A percentile compares a stretch with the other conserved stretches of the same genome.
phyloP scores from a whole-genome alignment of 1,139 yeast species.

The Meyerozyma guilliermondii region DNA sequence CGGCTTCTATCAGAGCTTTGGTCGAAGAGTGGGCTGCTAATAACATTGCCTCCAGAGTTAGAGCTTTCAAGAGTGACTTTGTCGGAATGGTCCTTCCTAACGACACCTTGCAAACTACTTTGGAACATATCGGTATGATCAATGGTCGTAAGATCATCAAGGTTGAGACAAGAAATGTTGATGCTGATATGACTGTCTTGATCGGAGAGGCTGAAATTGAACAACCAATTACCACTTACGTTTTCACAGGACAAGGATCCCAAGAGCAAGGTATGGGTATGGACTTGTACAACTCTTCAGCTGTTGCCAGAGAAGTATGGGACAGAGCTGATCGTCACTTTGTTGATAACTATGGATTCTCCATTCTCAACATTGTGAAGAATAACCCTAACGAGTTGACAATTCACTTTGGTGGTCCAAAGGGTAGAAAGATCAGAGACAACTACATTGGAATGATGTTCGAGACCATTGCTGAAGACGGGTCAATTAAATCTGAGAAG shows the following conservation, averaged over 20 bases:
- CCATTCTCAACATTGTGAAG: constrained; percentile 89
- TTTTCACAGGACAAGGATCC: constrained; percentile 99
- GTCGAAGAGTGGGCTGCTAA: constrained; percentile 99
- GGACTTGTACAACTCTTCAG: constrained; percentile 90
- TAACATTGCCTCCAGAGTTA: constrained; percentile 90
- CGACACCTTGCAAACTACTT: constrained; percentile 78
- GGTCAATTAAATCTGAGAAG: constrained; percentile 82
- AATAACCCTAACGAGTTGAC: constrained; percentile 95
- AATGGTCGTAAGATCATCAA: constrained; percentile 97
- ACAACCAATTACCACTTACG: constrained; percentile 94
- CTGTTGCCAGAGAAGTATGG: constrained; percentile 94
- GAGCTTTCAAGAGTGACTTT: constrained; percentile 87
- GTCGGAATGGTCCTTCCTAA: constrained; percentile 98
- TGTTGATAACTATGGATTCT: constrained; percentile 91
- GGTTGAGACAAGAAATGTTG: constrained; percentile 82
- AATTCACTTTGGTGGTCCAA: constrained; percentile 95
- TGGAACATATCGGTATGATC: constrained; percentile 97
- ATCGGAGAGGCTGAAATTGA: constrained; percentile 97
- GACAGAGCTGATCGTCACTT: constrained; percentile 95
- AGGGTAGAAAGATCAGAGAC: constrained; percentile 91
- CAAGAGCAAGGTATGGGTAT: constrained; percentile 99
- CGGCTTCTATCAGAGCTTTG: constrained; percentile 89
- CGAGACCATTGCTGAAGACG: constrained; percentile 86
- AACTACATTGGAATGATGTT: constrained; percentile 97
- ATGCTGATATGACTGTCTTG: constrained; percentile 71